phyloP scores from a whole-genome alignment of 495 filamentous ascomycete genomes.

The Xylaria intraflava region DNA sequence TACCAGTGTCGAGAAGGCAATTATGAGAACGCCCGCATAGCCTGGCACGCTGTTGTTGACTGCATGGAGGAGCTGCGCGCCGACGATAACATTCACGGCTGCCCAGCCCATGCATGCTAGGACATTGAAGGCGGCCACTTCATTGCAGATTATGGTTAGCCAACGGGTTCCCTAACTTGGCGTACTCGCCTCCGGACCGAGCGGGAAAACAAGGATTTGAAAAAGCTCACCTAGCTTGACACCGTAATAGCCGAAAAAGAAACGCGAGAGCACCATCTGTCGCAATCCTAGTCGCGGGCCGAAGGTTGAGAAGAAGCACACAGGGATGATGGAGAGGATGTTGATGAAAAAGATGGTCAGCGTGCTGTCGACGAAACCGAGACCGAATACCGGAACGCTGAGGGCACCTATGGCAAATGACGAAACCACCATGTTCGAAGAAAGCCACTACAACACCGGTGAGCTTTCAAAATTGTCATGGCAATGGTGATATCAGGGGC shows the following conservation, averaged over 20 bases:
- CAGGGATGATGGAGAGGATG: conserved; percentile 62
- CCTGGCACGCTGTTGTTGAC: conserved; percentile 66
- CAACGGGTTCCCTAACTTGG: background rate
- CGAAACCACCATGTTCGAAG: conserved; percentile 77
- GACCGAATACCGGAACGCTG: conserved; percentile 55
- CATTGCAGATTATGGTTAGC: background rate
- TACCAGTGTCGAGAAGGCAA: conserved; percentile 62
- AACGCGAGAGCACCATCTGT: conserved; percentile 81
- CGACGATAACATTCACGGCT: conserved; percentile 64
- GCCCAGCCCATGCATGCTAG: conserved; percentile 74
- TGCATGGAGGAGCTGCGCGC: conserved; percentile 71
- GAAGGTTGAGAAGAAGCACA: conserved; percentile 75
- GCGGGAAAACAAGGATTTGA: background rate
- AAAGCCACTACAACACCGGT: conserved; percentile 58
- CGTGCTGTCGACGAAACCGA: conserved; percentile 73
- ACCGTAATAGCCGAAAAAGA: conserved; percentile 70
- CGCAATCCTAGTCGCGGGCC: conserved; percentile 71
- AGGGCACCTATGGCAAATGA: conserved; percentile 77
- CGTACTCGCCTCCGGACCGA: background rate
- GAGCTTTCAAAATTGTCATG: background rate
- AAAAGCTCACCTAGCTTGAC: conserved; percentile 58
- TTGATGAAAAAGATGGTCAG: conserved; percentile 76
- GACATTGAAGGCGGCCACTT: conserved; percentile 68
- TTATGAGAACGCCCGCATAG: conserved; percentile 70
- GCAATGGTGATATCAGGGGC: conserved; percentile 16